Conservation (phyloP, 2,329 filamentous ascomycete species). For the Aspergillus jensenii region DNA sequence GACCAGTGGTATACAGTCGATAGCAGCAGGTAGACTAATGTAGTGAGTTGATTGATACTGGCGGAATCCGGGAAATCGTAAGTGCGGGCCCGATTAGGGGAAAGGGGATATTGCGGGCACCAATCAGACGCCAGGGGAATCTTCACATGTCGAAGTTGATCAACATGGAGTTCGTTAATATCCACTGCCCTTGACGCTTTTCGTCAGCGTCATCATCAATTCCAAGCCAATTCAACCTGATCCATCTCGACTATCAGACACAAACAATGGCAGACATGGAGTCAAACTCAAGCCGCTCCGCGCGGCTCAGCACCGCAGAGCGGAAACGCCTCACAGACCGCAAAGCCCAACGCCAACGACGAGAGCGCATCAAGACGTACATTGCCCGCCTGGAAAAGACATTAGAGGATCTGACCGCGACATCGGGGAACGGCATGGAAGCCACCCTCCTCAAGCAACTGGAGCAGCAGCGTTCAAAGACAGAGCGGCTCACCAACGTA, state of each 20-base stretch:
- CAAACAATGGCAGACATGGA: neutral
- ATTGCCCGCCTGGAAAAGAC: conserved; percentile 12
- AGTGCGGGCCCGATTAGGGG: neutral
- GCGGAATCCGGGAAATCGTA: neutral
- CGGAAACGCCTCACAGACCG: conserved; percentile 15
- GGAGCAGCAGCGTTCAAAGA: conserved; percentile 10
- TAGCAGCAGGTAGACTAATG: neutral
- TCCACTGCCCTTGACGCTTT: no score
- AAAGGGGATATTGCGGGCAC: conserved; percentile 7
- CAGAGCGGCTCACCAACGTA: conserved; percentile 6
- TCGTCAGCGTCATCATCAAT: neutral
- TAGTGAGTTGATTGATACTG: neutral
- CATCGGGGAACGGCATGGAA: conserved; percentile 8
- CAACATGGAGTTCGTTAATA: no score
- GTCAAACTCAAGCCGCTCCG: neutral
- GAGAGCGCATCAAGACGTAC: conserved; percentile 14
- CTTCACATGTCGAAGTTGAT: conserved; percentile 1
- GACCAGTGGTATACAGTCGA: no score
- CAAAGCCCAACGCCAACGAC: conserved; percentile 13
- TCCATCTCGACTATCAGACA: neutral
- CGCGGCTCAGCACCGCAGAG: conserved; percentile 6
- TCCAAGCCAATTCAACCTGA: no score
- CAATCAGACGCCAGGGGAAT: neutral
- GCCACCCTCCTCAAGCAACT: conserved; percentile 12
- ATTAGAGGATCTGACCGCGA: conserved; percentile 7